Percentiles rank a stretch among this genome's conserved stretches.
Evolutionary conservation across 805 yeast species (phyloP).

Genomic region (Brettanomyces bruxellensis): DNA sequence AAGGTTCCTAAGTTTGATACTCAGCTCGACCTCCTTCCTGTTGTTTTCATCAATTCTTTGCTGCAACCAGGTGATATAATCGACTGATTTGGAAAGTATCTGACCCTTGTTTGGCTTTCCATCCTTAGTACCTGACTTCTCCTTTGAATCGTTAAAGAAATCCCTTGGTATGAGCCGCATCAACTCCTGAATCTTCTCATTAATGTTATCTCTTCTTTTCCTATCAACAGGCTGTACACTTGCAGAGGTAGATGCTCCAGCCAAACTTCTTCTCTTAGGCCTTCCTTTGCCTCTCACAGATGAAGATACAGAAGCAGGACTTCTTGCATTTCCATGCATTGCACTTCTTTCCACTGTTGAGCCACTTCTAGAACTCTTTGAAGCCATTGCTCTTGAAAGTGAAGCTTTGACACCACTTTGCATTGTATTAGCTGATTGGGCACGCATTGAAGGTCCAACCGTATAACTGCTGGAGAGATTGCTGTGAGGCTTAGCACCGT

Average conservation of each 20-base stretch:
- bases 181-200: constrained; percentile 46
- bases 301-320: constrained; percentile 1
- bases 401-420: constrained; percentile 4
- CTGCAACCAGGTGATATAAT: constrained; percentile 59
- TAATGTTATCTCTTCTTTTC: constrained; percentile 47
- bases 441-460: background rate
- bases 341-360: too few relatives aligned
- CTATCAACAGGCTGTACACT: constrained; percentile 28
- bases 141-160: constrained; percentile 32
- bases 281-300: background rate
- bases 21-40: constrained; percentile 67
- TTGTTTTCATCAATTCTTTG: constrained; percentile 70
- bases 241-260: constrained; percentile 3
- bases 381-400: constrained; percentile 5
- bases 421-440: background rate
- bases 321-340: background rate
- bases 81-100: constrained; percentile 65
- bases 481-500: background rate
- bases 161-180: constrained; percentile 24
- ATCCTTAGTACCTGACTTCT: constrained; percentile 58
- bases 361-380: background rate
- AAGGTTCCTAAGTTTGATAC: constrained; percentile 48
- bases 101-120: constrained; percentile 85
- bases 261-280: constrained; percentile 12
- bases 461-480: constrained; percentile 2